phyloP scores from a whole-genome alignment of 192 early-diverging fungal genomes.

The Mortierella antarctica region DNA sequence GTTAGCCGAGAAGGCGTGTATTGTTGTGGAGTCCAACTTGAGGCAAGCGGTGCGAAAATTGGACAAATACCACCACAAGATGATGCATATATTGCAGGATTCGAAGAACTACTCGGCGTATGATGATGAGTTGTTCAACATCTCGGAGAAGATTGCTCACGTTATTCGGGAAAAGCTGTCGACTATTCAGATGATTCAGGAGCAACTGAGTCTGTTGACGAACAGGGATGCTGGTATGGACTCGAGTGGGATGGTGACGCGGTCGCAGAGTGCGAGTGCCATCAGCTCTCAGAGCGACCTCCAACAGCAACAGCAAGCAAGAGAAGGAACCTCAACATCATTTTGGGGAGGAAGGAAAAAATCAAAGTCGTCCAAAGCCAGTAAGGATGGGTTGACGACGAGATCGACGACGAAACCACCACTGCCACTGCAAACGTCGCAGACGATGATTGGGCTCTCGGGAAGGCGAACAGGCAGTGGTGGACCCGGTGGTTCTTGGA shows the following conservation, averaged over 20 bases:
- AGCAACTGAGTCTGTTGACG: slow-evolving; percentile 23
- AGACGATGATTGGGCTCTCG: slow-evolving; percentile 24
- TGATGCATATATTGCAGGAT: slow-evolving; percentile 24
- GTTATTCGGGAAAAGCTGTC: slow-evolving; percentile 49
- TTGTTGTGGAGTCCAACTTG: slow-evolving; percentile 35
- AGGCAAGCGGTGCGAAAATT: slow-evolving; percentile 40
- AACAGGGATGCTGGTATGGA: slow-evolving; percentile 15
- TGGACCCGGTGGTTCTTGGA: slow-evolving; percentile 33
- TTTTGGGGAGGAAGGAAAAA: slow-evolving; percentile 39
- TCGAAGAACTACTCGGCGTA: slow-evolving; percentile 21
- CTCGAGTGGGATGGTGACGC: neutral
- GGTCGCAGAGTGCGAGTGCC: slow-evolving; percentile 43
- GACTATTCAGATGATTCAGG: slow-evolving; percentile 48
- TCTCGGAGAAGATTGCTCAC: slow-evolving; percentile 54
- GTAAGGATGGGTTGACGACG: slow-evolving; percentile 14
- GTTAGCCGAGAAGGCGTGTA: slow-evolving; percentile 32
- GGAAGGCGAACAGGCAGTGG: slow-evolving; percentile 42
- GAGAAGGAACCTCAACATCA: slow-evolving; percentile 9
- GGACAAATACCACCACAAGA: slow-evolving; percentile 44
- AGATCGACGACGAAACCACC: slow-evolving; percentile 30
- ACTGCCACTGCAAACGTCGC: slow-evolving; percentile 35
- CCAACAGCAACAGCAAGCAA: neutral
- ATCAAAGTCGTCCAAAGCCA: slow-evolving; percentile 14
- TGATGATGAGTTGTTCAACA: slow-evolving; percentile 52
- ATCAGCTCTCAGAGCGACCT: slow-evolving; percentile 45